A percentile compares a stretch with the other conserved stretches of the same genome.
Evolutionary conservation across 2,329 filamentous ascomycete species (phyloP).

Genomic region (Thermomyces lanuginosus): DNA sequence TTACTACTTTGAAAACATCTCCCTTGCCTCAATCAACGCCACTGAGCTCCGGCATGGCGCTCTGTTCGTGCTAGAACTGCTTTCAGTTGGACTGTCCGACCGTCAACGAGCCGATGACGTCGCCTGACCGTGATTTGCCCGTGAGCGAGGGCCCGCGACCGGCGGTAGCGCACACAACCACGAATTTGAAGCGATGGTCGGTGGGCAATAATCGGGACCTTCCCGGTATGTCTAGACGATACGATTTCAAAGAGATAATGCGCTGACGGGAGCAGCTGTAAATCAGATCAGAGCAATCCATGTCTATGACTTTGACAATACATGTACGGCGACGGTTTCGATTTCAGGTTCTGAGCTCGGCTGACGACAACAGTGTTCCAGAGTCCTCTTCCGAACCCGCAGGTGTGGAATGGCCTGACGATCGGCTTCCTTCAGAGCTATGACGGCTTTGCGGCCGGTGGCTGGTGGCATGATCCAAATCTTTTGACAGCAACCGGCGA

Average conservation of each 20-base stretch:
- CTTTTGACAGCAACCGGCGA: constrained; percentile 77
- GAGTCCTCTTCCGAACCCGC: constrained; percentile 74
- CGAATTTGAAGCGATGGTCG: constrained; percentile 70
- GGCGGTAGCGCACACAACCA: constrained; percentile 40
- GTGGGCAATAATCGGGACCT: constrained; percentile 55
- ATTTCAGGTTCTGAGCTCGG: neutral
- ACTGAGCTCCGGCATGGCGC: too few relatives aligned
- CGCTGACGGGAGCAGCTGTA: constrained; percentile 30
- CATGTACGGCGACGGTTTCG: constrained; percentile 38
- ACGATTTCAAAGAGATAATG: constrained; percentile 1
- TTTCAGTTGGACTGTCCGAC: too few relatives aligned
- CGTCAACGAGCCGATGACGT: too few relatives aligned
- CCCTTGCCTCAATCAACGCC: too few relatives aligned
- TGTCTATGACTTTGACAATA: constrained; percentile 97
- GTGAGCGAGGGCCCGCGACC: constrained; percentile 10
- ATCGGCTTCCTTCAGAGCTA: constrained; percentile 61
- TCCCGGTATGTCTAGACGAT: constrained; percentile 36
- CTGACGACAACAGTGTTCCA: constrained; percentile 59
- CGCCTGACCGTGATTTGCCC: constrained; percentile 14
- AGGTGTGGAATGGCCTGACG: constrained; percentile 67
- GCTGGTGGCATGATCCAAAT: constrained; percentile 91
- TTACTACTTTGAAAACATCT: too few relatives aligned
- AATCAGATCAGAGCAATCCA: constrained; percentile 64
- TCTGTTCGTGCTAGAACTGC: too few relatives aligned
- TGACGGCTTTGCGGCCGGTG: constrained; percentile 63